A percentile compares a stretch with the other conserved stretches of the same genome.
phyloP scores from a whole-genome alignment of 2,329 filamentous ascomycete genomes.

The Tolypocladium sp. region DNA sequence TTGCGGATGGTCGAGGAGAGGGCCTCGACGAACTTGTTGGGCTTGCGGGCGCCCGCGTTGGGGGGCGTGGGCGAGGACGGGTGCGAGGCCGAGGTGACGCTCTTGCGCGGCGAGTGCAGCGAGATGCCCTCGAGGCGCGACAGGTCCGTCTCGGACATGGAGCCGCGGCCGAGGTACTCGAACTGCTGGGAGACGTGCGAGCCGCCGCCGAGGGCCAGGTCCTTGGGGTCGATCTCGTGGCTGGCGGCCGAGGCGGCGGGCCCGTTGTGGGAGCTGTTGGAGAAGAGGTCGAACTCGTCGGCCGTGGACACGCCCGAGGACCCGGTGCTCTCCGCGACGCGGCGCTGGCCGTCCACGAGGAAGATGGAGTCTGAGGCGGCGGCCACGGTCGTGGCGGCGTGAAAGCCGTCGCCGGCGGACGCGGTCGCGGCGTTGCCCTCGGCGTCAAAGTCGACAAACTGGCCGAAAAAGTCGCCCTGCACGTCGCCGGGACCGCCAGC shows the following conservation, averaged over 20 bases:
- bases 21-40: constrained; percentile 31
- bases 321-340: constrained; percentile 16
- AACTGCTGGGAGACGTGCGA: constrained; percentile 9
- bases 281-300: constrained; percentile 27
- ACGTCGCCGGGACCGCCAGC: constrained; percentile 16
- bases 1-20: constrained; percentile 31
- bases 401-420: constrained; percentile 10
- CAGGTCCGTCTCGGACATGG: constrained; percentile 40
- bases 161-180: constrained; percentile 20
- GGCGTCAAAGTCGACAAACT: constrained; percentile 27
- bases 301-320: constrained; percentile 25
- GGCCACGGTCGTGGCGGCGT: constrained; percentile 12
- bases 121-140: constrained; percentile 37
- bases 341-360: constrained; percentile 11
- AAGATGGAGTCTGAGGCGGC: constrained; percentile 16
- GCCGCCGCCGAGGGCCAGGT: constrained; percentile 13
- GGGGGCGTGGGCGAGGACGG: constrained; percentile 23
- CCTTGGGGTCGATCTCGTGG: constrained; percentile 20
- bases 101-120: constrained; percentile 26
- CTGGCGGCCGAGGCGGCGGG: constrained; percentile 12
- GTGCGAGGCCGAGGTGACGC: constrained; percentile 14
- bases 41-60: constrained; percentile 18
- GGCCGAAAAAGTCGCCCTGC: constrained; percentile 24
- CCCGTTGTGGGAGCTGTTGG: constrained; percentile 21
- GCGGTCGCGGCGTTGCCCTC: constrained; percentile 11